phyloP scores from a whole-genome alignment of 768 basidiomycete species.

The Coprinopsis sp. region DNA sequence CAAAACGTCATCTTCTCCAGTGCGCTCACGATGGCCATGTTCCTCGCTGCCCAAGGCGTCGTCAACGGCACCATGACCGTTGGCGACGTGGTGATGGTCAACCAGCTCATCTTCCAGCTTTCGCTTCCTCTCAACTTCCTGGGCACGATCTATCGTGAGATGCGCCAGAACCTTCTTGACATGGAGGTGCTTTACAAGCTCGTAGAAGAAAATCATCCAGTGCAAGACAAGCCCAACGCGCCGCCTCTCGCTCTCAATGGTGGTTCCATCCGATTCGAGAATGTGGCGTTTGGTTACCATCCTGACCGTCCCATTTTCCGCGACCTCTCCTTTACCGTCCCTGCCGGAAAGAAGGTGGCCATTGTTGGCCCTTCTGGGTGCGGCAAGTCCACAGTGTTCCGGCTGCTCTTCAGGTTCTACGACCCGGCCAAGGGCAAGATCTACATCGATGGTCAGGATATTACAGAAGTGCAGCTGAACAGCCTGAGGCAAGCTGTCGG shows the following conservation, averaged over 20 bases:
- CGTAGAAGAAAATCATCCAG: constrained; percentile 72
- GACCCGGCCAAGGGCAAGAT: constrained; percentile 80
- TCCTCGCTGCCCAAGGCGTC: constrained; percentile 92
- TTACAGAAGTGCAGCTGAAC: constrained; percentile 64
- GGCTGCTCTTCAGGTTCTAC: constrained; percentile 93
- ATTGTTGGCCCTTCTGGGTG: constrained; percentile 97
- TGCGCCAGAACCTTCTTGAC: constrained; percentile 92
- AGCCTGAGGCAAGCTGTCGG: constrained; percentile 76
- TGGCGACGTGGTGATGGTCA: constrained; percentile 98
- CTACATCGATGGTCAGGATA: constrained; percentile 82
- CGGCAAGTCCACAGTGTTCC: constrained; percentile 95
- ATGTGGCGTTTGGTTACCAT: constrained; percentile 89
- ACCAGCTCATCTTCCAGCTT: constrained; percentile 96
- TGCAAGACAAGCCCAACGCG: constrained; percentile 70
- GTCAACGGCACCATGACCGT: constrained; percentile 96
- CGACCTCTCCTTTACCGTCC: constrained; percentile 82
- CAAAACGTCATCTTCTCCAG: constrained; percentile 96
- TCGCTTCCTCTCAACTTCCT: constrained; percentile 96
- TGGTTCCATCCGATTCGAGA: constrained; percentile 88
- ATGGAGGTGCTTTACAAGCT: constrained; percentile 96
- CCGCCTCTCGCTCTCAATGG: constrained; percentile 66
- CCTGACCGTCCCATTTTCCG: constrained; percentile 90
- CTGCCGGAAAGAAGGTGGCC: constrained; percentile 94
- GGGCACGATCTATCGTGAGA: constrained; percentile 94
- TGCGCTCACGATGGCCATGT: constrained; percentile 93